Conservation (phyloP, 2,329 filamentous ascomycete genomes). For the Pezicula neosporulosa region DNA sequence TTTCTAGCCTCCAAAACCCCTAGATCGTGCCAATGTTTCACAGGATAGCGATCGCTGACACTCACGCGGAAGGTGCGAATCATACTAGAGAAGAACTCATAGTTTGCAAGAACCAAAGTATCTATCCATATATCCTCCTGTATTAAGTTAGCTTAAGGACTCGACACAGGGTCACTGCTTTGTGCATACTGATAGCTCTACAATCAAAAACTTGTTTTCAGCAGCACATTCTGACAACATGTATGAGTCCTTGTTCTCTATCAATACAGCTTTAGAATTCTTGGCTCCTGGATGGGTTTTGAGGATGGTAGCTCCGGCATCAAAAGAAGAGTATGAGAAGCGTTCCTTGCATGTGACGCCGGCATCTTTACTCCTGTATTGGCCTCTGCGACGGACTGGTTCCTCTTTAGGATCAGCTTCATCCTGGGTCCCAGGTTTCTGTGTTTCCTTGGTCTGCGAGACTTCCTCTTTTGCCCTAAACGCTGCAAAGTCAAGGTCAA, state of each 20-base stretch:
- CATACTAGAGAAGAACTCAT: constrained; percentile 98
- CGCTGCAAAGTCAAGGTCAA: constrained; percentile 67
- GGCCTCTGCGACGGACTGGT: constrained; percentile 18
- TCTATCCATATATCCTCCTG: constrained; percentile 71
- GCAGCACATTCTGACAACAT: constrained; percentile 91
- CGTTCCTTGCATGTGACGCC: constrained; percentile 97
- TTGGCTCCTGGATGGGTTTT: constrained; percentile 87
- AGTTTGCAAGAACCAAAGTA: constrained; percentile 95
- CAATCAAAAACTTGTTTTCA: constrained; percentile 87
- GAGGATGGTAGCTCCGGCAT: constrained; percentile 88
- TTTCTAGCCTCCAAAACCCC: constrained; percentile 91
- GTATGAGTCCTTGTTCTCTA: constrained; percentile 98
- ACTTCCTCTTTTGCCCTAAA: constrained; percentile 43
- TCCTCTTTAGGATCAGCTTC: constrained; percentile 23
- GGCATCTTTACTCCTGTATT: constrained; percentile 78
- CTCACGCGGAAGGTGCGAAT: constrained; percentile 87
- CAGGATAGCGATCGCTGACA: constrained; percentile 91
- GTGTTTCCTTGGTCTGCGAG: constrained; percentile 13
- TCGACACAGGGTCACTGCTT: constrained; percentile 33
- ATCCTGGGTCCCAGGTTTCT: constrained; percentile 5
- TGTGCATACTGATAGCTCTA: constrained; percentile 80
- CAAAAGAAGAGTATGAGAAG: constrained; percentile 96
- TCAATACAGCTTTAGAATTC: constrained; percentile 81
- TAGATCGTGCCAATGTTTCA: constrained; percentile 89
- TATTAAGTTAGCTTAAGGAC: constrained; percentile 10